Evolutionary conservation across 1,284 basidiomycete species (phyloP), one percentile per base, ranked within the genome.

Genomic region (Ceratorhiza oryzae-sativae): DNA sequence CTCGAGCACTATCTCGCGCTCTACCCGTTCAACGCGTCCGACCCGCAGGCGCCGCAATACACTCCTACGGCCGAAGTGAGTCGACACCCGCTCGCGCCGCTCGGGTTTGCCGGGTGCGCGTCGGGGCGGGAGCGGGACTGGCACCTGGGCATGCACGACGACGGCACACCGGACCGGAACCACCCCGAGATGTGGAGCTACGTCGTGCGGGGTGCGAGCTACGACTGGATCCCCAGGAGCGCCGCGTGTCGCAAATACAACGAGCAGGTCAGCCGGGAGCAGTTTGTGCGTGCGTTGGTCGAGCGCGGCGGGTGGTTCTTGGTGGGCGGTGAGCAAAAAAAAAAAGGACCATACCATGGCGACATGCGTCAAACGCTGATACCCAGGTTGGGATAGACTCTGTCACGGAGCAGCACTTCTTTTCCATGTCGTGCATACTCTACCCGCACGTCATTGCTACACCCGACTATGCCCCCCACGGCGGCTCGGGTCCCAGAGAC

Each of bases 341-440:
- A n/a, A n/a, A n/a, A n/a, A n/a, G n/a, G n/a, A n/a, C n/a, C n/a
- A n/a, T n/a, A n/a, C n/a, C n/a, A n/a, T n/a, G n/a, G n/a, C n/a
- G n/a, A n/a, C n/a, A n/a, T n/a, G n/a, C n/a, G n/a, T n/a, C n/a
- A n/a, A 34, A 36, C 55, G 36, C 32, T 41, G 45, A 51, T 56
- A 1, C 13, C 8, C 6, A 20, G 25, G 10, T 32, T 49, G 20
- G 55, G 42, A 10, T 67, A 88, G 88, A 90, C 75, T 89, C 88
- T 1, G 86, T 89, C 27, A 86, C 86, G 0, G 88, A 90, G 76
- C 87, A 87, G 73, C 88, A 90, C 77, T 90, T 90, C 81, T 89
- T 89, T 78, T 89, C 88, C 4, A 77, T 90, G 0, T 89, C 88
- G 0, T 90, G 88, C 76, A 74, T 85, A 48, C 82, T 90, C 2